Evolutionary conservation across 2,329 filamentous ascomycete genomes (phyloP), one percentile per base, ranked within the genome.

Genomic region (Rutstroemia sydowiana): DNA sequence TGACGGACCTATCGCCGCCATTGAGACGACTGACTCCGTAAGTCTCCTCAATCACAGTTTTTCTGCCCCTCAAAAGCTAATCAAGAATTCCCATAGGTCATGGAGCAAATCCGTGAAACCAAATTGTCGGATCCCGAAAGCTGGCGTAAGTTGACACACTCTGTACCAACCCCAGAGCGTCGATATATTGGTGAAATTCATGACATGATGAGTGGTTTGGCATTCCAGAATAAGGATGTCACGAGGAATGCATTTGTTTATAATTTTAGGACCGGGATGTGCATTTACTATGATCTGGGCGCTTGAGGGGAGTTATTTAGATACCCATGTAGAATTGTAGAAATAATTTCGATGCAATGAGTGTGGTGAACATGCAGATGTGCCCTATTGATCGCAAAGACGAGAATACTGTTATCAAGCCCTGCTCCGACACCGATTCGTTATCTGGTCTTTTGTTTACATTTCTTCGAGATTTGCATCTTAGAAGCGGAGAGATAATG

Each of bases 11-110:
- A 87, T 96, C 53, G 80, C 87, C 9, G 92, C 91, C 1, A 85
- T 97, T 48, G 92, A 97, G 69, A 89, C 88, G 1, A 84, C 88
- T 28, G 91, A 96, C 63, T 81, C 86, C 45, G 79, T 95, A 46
- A 46, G 48, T 16, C 9, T 13, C 5, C 21, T n/a, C 34, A 16
- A 16, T n/a, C 18, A 5, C 34, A 37, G 18, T 37, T 18, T 9
- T 37, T 7, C 34, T 16, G 18, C n/a, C 34, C 6, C 9, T 37
- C 14, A 37, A 37, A 8, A 9, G 10, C 34, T 37, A 37, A 36
- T 36, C n/a, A n/a, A n/a, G 10, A 37, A 16, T 37, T 8, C 31
- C 3, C 18, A 26, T 23, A 51, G 48, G 48, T 51, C 20, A 79
- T 97, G 61, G 84, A 91, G 34, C 71, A 85, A 30, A 84, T 97